These are phyloP conservation scores for Hypsizygus marmoreus DNA, from an alignment of 768 basidiomycete genomes.

Conservation along the genomic window DNA sequence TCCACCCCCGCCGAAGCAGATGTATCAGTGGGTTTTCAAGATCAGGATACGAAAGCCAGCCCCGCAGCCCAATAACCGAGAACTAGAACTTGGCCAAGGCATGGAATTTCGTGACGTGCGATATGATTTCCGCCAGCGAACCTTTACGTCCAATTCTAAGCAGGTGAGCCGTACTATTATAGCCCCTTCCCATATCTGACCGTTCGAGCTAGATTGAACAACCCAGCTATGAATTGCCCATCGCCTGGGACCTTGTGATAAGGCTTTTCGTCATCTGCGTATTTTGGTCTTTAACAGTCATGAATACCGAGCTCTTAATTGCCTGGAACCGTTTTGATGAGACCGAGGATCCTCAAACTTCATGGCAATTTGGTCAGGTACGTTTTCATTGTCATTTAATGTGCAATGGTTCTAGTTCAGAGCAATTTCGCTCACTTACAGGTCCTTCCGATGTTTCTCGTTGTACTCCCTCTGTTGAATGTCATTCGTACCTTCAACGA, in stretches of 20 bases:
- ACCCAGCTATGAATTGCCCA: conserved; percentile 10
- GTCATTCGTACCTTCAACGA: conserved; percentile 15
- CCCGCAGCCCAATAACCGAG: neutral
- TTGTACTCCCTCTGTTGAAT: conserved; percentile 16
- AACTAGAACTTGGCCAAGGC: neutral
- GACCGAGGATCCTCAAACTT: neutral
- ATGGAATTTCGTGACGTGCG: too few relatives aligned
- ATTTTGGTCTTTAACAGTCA: conserved; percentile 17
- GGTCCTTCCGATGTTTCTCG: conserved; percentile 23
- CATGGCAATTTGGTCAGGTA: conserved; percentile 24
- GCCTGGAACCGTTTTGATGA: conserved; percentile 12
- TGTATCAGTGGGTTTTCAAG: conserved; percentile 8
- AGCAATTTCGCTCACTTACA: neutral
- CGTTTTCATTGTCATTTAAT: neutral
- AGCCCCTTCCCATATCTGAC: neutral
- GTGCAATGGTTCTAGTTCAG: neutral
- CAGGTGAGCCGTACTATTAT: neutral
- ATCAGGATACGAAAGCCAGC: conserved; percentile 1
- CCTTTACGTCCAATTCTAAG: neutral
- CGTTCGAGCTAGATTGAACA: neutral
- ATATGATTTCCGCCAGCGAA: neutral
- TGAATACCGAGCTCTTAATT: conserved; percentile 22
- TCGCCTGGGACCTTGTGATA: conserved; percentile 17
- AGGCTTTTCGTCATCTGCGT: conserved; percentile 12
- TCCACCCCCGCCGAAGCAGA: conserved; percentile 10